Percentiles rank a stretch among this genome's conserved stretches.
phyloP scores from a whole-genome alignment of 2,329 filamentous ascomycete species.

The Monilinia fructicola region DNA sequence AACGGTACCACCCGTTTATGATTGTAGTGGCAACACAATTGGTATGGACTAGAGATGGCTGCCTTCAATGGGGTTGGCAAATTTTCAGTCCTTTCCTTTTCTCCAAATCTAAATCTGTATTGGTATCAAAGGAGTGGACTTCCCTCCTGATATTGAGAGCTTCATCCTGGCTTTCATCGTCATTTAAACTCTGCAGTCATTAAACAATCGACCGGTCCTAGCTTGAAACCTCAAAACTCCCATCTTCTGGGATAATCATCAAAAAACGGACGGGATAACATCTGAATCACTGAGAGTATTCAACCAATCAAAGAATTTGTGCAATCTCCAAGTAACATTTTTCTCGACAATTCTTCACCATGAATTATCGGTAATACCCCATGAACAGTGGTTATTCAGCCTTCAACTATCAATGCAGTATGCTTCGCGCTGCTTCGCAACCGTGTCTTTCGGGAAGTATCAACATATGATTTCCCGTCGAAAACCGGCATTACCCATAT shows the following conservation, averaged over 20 bases:
- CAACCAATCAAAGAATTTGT: not conserved
- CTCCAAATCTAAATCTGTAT: not conserved
- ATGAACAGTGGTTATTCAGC: not conserved
- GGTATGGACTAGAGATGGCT: not conserved
- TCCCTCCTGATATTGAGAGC: not conserved
- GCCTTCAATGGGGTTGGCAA: not conserved
- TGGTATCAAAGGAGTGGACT: not conserved
- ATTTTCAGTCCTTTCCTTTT: not conserved
- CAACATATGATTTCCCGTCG: not conserved
- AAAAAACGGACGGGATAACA: not conserved
- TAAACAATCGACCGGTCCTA: not conserved
- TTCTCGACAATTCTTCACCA: not conserved
- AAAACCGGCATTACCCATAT: not conserved
- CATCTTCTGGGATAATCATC: not conserved
- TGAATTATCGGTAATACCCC: not conserved
- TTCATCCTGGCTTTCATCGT: slow-evolving; percentile 6
- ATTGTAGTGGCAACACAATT: not conserved
- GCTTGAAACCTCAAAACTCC: not conserved
- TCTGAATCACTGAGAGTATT: not conserved
- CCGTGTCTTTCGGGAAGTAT: not conserved
- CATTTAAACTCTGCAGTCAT: not conserved
- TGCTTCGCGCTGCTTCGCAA: not conserved
- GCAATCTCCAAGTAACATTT: too few relatives aligned
- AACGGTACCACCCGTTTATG: not conserved
- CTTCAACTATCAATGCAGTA: slow-evolving; percentile 3